These are phyloP conservation scores for Baudoinia panamericana DNA, from an alignment of 495 filamentous ascomycete genomes.

Conservation along the genomic window DNA sequence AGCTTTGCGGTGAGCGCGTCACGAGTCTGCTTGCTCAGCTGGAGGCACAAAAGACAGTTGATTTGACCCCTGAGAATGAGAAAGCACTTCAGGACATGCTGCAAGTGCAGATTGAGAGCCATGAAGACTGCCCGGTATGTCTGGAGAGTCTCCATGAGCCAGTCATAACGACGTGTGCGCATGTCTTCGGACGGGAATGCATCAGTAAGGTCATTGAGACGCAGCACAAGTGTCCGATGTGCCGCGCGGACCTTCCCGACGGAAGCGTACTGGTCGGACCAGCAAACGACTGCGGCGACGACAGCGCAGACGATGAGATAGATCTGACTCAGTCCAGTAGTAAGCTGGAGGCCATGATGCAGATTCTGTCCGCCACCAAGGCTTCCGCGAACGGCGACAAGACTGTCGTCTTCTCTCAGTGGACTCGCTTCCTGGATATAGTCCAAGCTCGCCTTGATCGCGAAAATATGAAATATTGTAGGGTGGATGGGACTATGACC, in stretches of 20 bases:
- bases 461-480: conserved; percentile 48
- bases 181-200: conserved; percentile 63
- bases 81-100: conserved; percentile 64
- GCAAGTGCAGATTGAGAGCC: conserved; percentile 63
- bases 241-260: conserved; percentile 56
- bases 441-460: conserved; percentile 56
- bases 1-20: conserved; percentile 58
- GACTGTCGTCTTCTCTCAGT: conserved; percentile 84
- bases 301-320: conserved; percentile 34
- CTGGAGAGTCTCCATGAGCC: conserved; percentile 60
- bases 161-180: conserved; percentile 79
- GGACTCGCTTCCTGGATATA: conserved; percentile 79
- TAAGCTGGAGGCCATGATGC: conserved; percentile 72
- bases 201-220: conserved; percentile 66
- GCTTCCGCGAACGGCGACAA: conserved; percentile 51
- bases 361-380: conserved; percentile 58
- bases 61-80: conserved; percentile 59
- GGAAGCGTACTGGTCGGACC: conserved; percentile 48
- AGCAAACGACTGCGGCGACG: conserved; percentile 33
- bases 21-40: conserved; percentile 55
- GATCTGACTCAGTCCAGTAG: conserved; percentile 57
- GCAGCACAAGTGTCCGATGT: conserved; percentile 80
- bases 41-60: conserved; percentile 51
- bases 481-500: conserved; percentile 76
- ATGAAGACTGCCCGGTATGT: conserved; percentile 77